Conservation (phyloP, 257 asterid species). For the Craterostigma plantagineum region DNA sequence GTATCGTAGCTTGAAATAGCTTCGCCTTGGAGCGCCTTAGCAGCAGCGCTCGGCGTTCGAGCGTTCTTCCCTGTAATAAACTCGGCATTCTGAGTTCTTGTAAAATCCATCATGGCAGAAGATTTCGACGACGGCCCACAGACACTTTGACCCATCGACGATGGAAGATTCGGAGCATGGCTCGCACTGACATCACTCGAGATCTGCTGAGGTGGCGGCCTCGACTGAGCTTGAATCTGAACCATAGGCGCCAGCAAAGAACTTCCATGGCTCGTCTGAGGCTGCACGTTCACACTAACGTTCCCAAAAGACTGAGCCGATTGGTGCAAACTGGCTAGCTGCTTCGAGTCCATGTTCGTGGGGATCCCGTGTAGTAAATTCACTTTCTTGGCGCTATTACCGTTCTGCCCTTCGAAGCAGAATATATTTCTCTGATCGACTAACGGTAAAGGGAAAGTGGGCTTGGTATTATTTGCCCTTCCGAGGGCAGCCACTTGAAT, state of each 20-base stretch:
- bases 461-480: constrained; percentile 18
- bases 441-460: constrained; percentile 29
- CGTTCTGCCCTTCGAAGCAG: constrained; percentile 45
- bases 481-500: constrained; percentile 65
- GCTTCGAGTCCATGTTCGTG: constrained; percentile 72
- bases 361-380: constrained; percentile 85
- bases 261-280: constrained; percentile 24
- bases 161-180: too few species aligned
- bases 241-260: constrained; percentile 24
- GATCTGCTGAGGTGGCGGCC: constrained; percentile 23
- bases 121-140: constrained; percentile 22
- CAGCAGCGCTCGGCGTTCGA: constrained; percentile 18
- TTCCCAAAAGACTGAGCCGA: constrained; percentile 38
- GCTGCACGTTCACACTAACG: constrained; percentile 25
- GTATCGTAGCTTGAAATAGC: constrained; percentile 23
- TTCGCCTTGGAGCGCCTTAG: constrained; percentile 25
- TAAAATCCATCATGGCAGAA: constrained; percentile 30
- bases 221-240: constrained; percentile 15
- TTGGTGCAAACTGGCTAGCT: constrained; percentile 55
- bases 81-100: constrained; percentile 22
- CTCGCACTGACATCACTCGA: constrained; percentile 22
- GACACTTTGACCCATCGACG: constrained; percentile 25
- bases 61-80: constrained; percentile 17
- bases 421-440: constrained; percentile 53
- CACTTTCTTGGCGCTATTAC: constrained; percentile 27